Base-by-base conservation (phyloP, 768 basidiomycete species). In the Multifurca ochricompacta region DNA sequence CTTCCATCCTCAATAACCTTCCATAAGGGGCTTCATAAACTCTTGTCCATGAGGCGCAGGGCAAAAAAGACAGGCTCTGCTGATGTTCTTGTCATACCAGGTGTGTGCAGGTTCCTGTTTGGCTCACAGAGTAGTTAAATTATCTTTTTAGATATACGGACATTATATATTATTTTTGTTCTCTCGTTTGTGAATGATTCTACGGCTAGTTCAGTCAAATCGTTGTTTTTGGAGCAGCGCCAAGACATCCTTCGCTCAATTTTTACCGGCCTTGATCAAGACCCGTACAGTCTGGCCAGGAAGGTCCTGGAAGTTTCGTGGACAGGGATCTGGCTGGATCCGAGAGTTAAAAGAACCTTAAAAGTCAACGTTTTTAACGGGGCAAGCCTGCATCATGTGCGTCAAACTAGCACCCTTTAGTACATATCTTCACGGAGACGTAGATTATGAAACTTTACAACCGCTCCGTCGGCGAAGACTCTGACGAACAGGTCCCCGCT, bases 381-480 rank as follows among this genome's bases (percentile, higher is more conserved):
- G 66, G 63, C 69, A 3, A 82, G 79, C 0, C 70, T 91, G 23
- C 73, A 74, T 1, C 81, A 87, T 58, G 87, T 89, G 65, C 49
- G 75, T 59, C 28, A 11, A 56, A 32, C 16, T 13, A 21, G 6
- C 23, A 14, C 1, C 30, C 13, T 49, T 45, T 37, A 31, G 32
- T 14, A 35, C 39, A 35, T 8, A 7, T 59, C 36, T 35, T 28
- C 40, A 37, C n/a, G 19, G 1, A 7, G 18, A 16, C 18, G 3
- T 60, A 91, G 82, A 74, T 96, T 19, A 56, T 83, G 27, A 87
- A 85, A 68, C 70, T 95, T 3, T 91, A 95, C 58, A 80, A 83
- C 11, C 79, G 87, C 3, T 67, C 66, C 4, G 67, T 64, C 30
- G 62, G 79, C 0, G 82, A 84, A 58, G 73, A 70, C 6, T 66